Evolutionary conservation across 1,284 basidiomycete genomes (phyloP).

Genomic region (Boletellus dicymbophilus): DNA sequence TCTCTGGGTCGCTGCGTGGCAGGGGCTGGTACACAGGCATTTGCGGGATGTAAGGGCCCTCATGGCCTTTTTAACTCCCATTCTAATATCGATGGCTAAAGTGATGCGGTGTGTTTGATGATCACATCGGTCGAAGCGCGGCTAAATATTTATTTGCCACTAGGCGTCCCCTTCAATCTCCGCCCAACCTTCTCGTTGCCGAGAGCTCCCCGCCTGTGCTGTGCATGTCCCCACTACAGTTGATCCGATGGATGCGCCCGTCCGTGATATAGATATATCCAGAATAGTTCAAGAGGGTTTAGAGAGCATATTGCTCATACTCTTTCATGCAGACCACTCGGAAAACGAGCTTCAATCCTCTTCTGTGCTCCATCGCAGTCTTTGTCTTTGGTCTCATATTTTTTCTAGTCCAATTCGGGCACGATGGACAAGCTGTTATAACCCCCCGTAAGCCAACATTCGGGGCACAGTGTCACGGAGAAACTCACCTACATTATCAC

Average conservation of each 20-base stretch:
- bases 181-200: no score
- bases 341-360: not conserved
- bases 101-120: not conserved
- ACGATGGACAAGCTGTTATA: not conserved
- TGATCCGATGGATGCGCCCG: not conserved
- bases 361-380: not conserved
- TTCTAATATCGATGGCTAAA: not conserved
- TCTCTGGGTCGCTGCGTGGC: conserved; percentile 6
- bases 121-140: no score
- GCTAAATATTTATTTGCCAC: no score
- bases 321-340: not conserved
- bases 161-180: no score
- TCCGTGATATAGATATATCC: not conserved
- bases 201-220: no score
- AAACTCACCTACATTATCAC: not conserved
- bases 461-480: no score
- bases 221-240: not conserved
- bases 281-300: not conserved
- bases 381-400: not conserved
- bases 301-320: not conserved
- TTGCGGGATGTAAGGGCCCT: not conserved
- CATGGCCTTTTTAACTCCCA: not conserved
- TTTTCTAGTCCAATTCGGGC: not conserved
- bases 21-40: conserved; percentile 11
- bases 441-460: not conserved